These are phyloP conservation scores for Hygrophila difformis DNA, from an alignment of 257 asterid species.

Conservation along the genomic window DNA sequence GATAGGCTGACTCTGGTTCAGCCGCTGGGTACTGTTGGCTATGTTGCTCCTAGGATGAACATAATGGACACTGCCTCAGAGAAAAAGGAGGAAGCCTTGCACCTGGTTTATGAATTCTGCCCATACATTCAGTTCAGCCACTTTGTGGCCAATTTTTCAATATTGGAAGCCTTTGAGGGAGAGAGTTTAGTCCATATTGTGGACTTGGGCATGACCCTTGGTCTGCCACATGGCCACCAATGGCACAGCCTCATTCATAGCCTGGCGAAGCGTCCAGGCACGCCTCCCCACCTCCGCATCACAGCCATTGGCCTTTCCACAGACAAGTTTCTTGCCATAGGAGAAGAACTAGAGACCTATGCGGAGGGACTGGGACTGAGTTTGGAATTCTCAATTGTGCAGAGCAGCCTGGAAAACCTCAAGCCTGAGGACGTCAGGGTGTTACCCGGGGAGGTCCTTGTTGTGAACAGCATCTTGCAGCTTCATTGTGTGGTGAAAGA, in stretches of 20 bases:
- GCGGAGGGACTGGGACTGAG: conserved; percentile 35
- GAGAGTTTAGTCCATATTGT: conserved; percentile 75
- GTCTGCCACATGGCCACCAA: conserved; percentile 60
- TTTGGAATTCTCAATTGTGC: conserved; percentile 43
- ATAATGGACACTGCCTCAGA: conserved; percentile 33
- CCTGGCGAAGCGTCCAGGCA: conserved; percentile 35
- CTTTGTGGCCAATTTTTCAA: conserved; percentile 50
- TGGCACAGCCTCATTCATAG: conserved; percentile 53
- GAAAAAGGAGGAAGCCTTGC: conserved; percentile 50
- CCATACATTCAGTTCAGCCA: conserved; percentile 71
- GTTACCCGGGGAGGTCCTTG: conserved; percentile 43
- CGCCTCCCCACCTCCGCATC: conserved; percentile 35
- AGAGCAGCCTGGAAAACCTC: conserved; percentile 51
- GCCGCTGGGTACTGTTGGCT: conserved; percentile 61
- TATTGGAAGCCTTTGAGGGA: conserved; percentile 93
- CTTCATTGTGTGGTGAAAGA: conserved; percentile 82
- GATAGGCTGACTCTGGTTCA: conserved; percentile 61
- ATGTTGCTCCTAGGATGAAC: conserved; percentile 29
- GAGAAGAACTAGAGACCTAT: conserved; percentile 45
- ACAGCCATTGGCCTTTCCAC: conserved; percentile 48
- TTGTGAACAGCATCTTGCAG: conserved; percentile 60
- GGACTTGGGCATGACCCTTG: conserved; percentile 73
- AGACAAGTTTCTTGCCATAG: conserved; percentile 31
- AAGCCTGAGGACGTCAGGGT: conserved; percentile 36
- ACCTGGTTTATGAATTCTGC: conserved; percentile 48